Percentiles rank a stretch among this genome's conserved stretches.
These are phyloP conservation scores for Spizellomyces punctatus DNA, from an alignment of 192 early-diverging fungal species.

Conservation along the genomic window DNA sequence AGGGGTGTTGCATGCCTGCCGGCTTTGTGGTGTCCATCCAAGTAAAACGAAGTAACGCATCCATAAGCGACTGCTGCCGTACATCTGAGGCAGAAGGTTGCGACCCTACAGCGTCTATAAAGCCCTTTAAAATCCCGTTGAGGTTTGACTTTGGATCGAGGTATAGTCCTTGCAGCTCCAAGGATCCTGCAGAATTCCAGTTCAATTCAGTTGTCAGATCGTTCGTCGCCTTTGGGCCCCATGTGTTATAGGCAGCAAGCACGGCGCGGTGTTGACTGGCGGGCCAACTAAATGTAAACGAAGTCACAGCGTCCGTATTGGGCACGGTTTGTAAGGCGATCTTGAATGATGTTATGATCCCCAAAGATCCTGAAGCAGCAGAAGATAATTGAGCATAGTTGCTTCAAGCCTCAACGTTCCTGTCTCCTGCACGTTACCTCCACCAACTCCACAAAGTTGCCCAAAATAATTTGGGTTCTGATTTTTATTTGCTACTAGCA, in stretches of 20 bases:
- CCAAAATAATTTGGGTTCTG: constrained; percentile 10
- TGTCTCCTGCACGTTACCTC: neutral
- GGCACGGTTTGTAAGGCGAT: too few relatives aligned
- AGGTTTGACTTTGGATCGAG: constrained; percentile 2
- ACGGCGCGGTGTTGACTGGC: neutral
- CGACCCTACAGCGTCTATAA: neutral
- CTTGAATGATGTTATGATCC: too few relatives aligned
- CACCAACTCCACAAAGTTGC: constrained; percentile 23
- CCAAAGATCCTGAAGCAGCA: too few relatives aligned
- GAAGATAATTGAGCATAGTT: too few relatives aligned
- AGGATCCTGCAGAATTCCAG: constrained; percentile 4
- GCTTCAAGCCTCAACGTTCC: too few relatives aligned
- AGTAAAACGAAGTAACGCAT: too few relatives aligned
- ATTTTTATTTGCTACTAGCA: neutral
- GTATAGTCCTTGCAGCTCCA: constrained; percentile 5
- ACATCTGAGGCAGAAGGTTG: neutral
- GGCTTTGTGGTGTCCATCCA: too few relatives aligned
- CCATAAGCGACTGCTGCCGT: too few relatives aligned
- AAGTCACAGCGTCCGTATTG: neutral
- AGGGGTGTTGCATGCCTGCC: too few relatives aligned
- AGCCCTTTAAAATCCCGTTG: neutral
- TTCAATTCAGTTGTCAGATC: constrained; percentile 1
- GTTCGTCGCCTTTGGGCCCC: neutral
- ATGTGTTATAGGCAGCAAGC: constrained; percentile 3
- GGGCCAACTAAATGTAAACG: neutral